phyloP scores from a whole-genome alignment of 2,329 filamentous ascomycete species.

The Botrytis paeoniae region DNA sequence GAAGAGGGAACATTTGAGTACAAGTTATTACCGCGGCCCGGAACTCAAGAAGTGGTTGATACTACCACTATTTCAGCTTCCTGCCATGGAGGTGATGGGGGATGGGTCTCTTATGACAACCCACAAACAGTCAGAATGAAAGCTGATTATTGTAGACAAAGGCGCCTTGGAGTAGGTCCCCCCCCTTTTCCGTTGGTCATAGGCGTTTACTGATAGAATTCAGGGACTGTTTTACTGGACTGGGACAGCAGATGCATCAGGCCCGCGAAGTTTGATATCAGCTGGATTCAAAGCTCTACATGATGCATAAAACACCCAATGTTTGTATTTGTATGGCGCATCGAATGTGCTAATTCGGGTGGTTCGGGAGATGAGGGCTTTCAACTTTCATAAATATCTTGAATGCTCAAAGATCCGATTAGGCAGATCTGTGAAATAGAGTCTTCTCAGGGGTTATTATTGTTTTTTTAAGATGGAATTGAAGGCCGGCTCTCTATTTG shows the following conservation, averaged over 20 bases:
- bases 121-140: conserved; percentile 73
- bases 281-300: conserved; percentile 59
- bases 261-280: conserved; percentile 55
- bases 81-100: conserved; percentile 69
- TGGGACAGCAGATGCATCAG: conserved; percentile 66
- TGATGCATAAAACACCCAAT: conserved; percentile 14
- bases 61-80: conserved; percentile 65
- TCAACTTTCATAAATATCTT: neutral
- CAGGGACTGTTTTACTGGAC: conserved; percentile 81
- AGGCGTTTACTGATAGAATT: neutral
- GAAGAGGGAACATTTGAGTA: conserved; percentile 74
- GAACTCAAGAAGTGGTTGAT: conserved; percentile 66
- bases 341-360: neutral
- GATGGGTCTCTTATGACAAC: conserved; percentile 79
- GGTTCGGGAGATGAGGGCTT: neutral
- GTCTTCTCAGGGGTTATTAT: neutral
- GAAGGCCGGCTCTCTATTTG: neutral
- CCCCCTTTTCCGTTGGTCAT: neutral
- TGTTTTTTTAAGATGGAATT: neutral
- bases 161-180: conserved; percentile 58
- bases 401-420: neutral
- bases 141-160: conserved; percentile 68
- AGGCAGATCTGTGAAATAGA: neutral
- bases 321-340: neutral
- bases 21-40: conserved; percentile 59